Evolutionary conservation across 1,284 basidiomycete genomes (phyloP), one percentile per base, ranked within the genome.

Genomic region (Vanrija sp.): DNA sequence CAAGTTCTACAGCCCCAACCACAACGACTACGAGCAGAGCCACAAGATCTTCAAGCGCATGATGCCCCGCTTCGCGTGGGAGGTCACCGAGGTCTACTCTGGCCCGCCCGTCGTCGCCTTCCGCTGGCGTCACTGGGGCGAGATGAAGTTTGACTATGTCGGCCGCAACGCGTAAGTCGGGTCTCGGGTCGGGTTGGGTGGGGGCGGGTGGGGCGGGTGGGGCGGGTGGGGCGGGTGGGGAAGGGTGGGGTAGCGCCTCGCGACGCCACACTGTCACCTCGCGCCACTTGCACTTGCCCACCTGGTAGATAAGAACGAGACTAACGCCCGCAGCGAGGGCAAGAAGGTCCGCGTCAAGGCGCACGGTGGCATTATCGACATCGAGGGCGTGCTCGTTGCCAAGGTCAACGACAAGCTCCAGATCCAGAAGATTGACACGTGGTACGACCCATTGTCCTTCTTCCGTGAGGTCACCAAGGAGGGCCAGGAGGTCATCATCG

Each of bases 41-140:
- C 56, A 57, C 56, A 50, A 50, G 48, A 41, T 38, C 20, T 55
- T 57, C 48, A 57, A 57, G 56, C 56, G 56, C 56, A 57, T 57
- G 56, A 57, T 57, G 56, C 56, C 56, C 27, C 42, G 44, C 12
- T 57, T 57, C 22, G 56, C 56, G 10, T 57, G 51, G 51, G 56
- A 57, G 51, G 56, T 57, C 18, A 45, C 53, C 42, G 51, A 57
- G 49, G 56, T 57, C 20, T 57, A 53, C 56, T 53, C 51, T 35
- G 56, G 56, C 25, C 56, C 56, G 7, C 56, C 56, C 23, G 44
- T 25, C 24, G 56, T 57, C 8, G 20, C 48, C n/a, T 54, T 57
- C 48, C 41, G 41, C 24, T 57, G 56, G 56, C 48, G 56, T 27
- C 56, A 57, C 52, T 57, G 56, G 56, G 56, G 56, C 16, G 51